Base-by-base conservation (phyloP, 202 grass and related monocot species). In the Carex sylvatica region DNA sequence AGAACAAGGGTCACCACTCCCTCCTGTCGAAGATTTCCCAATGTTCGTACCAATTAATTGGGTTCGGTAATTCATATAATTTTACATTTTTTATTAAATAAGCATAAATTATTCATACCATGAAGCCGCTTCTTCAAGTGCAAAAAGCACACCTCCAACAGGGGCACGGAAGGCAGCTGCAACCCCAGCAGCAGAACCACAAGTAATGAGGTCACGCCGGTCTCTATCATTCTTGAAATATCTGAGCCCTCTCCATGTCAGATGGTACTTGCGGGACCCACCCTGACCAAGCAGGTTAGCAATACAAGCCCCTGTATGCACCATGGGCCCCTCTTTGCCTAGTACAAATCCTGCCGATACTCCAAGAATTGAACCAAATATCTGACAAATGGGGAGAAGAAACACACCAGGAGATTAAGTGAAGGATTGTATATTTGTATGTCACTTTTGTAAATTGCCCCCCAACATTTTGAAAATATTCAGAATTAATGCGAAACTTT, bases 321-420 rank as follows among this genome's bases (percentile, higher is more conserved):
- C 92, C 95, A 98, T 93, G 59, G 95, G 95, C 12, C 95, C 95
- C 81, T 98, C 95, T 65, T 98, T 98, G 66, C 95, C 95, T 28
- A 98, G 77, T 61, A 93, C 87, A 81, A 98, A 93, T 84, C 95
- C 92, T 78, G 91, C 92, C 47, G 95, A 90, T 79, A 98, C 95
- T 64, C 90, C 95, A 64, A 91, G 87, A 89, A 98, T 93, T 36
- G 92, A 95, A 70, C 92, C 95, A 84, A 98, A 89, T 84, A 98
- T 95, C 95, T 98, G 78, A 80, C 81, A 80, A 74, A 23, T 22
- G 13, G 1, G 67, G 28, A 77, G 74, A 13, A 77, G 16, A 77
- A 53, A 59, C 24, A 58, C 18, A 58, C 10, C 30, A 76, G 28
- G 73, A 14, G 7, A 77, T 77, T 59, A 77, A 77, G 4, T 38